Percentiles rank a stretch among this genome's conserved stretches.
Evolutionary conservation across 2,329 filamentous ascomycete species (phyloP).

Genomic region (Penicillium sp.): DNA sequence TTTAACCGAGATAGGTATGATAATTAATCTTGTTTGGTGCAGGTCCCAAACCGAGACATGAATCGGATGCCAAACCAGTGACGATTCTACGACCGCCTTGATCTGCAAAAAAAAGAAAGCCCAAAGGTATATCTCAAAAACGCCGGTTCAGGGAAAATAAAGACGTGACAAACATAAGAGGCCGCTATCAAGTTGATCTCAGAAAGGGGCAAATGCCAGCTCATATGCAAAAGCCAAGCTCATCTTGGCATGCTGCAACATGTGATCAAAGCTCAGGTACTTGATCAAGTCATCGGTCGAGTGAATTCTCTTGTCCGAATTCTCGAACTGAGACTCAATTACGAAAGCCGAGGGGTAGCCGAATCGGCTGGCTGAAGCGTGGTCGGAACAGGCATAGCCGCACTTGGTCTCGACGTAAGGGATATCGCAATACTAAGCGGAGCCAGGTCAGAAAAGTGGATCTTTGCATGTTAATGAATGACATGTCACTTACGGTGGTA

Average conservation of each 20-base stretch:
- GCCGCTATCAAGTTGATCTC: slow-evolving; percentile 7
- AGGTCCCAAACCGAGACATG: background rate
- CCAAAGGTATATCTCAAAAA: slow-evolving; percentile 22
- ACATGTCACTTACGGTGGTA: slow-evolving; percentile 53
- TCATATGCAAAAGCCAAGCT: slow-evolving; percentile 83
- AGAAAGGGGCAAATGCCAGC: slow-evolving; percentile 74
- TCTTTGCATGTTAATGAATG: background rate
- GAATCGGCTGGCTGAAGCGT: slow-evolving; percentile 65
- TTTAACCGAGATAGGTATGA: background rate
- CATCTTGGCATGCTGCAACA: slow-evolving; percentile 86
- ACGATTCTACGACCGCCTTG: background rate
- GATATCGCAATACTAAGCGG: slow-evolving; percentile 74
- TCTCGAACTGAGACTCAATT: slow-evolving; percentile 61
- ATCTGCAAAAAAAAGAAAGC: slow-evolving; percentile 8
- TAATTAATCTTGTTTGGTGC: background rate
- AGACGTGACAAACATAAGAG: background rate
- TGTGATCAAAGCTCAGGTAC: slow-evolving; percentile 79
- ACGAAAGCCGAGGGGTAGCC: slow-evolving; percentile 68
- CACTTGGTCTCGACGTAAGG: slow-evolving; percentile 86
- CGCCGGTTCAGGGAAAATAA: background rate
- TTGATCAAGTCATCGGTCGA: slow-evolving; percentile 70
- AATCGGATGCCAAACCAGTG: background rate
- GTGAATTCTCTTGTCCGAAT: slow-evolving; percentile 71
- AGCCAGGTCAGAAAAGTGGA: slow-evolving; percentile 11
- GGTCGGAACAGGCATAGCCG: slow-evolving; percentile 78